phyloP scores from a whole-genome alignment of 495 filamentous ascomycete species.

The Tuber calosporum region DNA sequence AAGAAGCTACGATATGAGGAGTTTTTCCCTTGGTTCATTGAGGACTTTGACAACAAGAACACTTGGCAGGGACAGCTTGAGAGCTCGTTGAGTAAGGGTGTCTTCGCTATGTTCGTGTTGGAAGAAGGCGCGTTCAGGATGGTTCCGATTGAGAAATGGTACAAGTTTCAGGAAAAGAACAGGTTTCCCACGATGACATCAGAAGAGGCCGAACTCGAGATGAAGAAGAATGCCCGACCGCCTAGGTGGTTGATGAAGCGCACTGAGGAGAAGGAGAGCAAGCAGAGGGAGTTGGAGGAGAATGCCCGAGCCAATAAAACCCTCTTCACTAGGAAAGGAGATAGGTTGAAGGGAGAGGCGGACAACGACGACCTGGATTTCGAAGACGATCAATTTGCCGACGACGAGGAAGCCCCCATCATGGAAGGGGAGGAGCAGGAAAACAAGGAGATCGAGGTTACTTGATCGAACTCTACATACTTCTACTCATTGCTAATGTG shows the following conservation, averaged over 20 bases:
- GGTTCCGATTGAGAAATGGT: constrained; percentile 90
- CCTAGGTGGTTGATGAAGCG: constrained; percentile 71
- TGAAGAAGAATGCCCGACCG: constrained; percentile 64
- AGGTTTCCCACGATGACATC: constrained; percentile 72
- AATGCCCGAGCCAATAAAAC: constrained; percentile 38
- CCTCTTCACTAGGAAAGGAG: constrained; percentile 39
- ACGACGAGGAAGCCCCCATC: constrained; percentile 84
- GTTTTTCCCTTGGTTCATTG: constrained; percentile 88
- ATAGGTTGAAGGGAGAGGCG: constrained; percentile 44
- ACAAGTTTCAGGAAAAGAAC: constrained; percentile 77
- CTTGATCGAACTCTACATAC: constrained; percentile 8
- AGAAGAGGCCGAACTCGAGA: constrained; percentile 76
- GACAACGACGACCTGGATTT: constrained; percentile 57
- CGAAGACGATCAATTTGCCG: constrained; percentile 63
- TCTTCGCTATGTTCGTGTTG: constrained; percentile 65
- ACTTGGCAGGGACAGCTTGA: constrained; percentile 90
- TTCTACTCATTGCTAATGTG: constrained; percentile 14
- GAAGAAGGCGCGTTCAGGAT: constrained; percentile 65
- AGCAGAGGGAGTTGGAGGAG: constrained; percentile 50
- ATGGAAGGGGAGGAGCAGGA: constrained; percentile 80
- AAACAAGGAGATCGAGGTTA: constrained; percentile 68
- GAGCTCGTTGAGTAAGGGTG: constrained; percentile 67
- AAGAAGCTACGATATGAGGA: constrained; percentile 91
- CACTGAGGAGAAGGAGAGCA: constrained; percentile 50
- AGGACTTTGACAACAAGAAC: constrained; percentile 90